A percentile compares a stretch with the other conserved stretches of the same genome.
Evolutionary conservation across 1,284 basidiomycete species (phyloP).

Genomic region (Albatrellus sp.): DNA sequence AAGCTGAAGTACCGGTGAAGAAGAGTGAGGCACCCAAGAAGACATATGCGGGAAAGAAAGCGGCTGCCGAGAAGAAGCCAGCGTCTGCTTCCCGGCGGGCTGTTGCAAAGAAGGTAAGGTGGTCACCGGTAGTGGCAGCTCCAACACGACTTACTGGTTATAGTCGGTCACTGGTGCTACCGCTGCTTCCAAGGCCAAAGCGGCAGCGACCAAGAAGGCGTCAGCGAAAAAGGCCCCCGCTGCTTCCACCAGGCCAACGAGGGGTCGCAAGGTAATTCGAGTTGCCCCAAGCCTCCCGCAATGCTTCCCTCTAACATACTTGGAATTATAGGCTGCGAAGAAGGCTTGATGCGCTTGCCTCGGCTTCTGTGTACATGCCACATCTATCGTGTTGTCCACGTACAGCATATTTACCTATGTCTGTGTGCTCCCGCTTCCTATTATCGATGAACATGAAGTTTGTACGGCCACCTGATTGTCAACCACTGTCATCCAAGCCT

Average conservation of each 20-base stretch:
- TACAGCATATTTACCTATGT: not conserved
- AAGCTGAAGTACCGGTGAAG: conserved; percentile 9
- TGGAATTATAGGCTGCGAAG: not conserved
- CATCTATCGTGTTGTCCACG: not conserved
- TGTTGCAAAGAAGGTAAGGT: conserved; percentile 39
- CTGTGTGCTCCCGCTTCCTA: conserved; percentile 2
- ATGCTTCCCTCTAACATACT: not conserved
- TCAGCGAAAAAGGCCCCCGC: conserved; percentile 14
- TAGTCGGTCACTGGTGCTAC: conserved; percentile 38
- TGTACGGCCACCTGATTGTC: not conserved
- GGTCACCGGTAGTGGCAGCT: not conserved
- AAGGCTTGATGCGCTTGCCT: not conserved
- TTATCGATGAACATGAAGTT: conserved; percentile 1
- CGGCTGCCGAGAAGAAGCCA: conserved; percentile 35
- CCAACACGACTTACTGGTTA: conserved; percentile 1
- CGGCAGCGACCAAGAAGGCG: conserved; percentile 27
- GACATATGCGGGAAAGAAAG: conserved; percentile 31
- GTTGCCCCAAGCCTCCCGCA: too few relatives aligned
- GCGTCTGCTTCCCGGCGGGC: conserved; percentile 32
- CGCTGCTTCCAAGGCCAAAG: conserved; percentile 22
- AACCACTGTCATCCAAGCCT: not conserved
- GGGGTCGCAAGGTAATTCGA: not conserved
- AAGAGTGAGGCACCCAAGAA: conserved; percentile 16
- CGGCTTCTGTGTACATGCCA: not conserved
- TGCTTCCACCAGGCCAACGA: not conserved